Conservation (phyloP, 176 grass and related monocot species). For the Cenchrus fungigraminus region DNA sequence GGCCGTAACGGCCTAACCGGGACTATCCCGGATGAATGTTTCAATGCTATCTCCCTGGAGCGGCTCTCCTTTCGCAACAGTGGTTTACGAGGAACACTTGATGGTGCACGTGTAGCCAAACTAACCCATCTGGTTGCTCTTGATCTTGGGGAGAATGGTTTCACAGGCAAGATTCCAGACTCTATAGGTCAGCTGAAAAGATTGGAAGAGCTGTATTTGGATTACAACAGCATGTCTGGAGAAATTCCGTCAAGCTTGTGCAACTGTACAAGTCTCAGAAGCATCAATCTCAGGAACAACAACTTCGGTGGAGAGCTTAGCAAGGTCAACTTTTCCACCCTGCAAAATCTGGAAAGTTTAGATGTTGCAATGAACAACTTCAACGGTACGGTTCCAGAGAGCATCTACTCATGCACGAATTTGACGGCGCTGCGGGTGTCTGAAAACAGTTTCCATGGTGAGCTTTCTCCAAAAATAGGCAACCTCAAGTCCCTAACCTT, state of each 20-base stretch:
- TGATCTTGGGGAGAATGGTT: constrained; percentile 1
- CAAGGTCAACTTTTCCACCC: background rate
- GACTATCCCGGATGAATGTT: constrained; percentile 21
- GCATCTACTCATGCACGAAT: constrained; percentile 18
- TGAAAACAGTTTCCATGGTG: accelerated
- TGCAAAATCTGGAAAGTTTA: background rate
- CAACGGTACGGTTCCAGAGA: background rate
- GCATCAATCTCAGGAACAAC: constrained; percentile 23
- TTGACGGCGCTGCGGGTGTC: constrained; percentile 6
- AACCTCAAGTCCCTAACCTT: background rate
- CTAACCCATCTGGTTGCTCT: background rate
- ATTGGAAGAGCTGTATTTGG: constrained; percentile 6
- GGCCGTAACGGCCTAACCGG: constrained; percentile 27
- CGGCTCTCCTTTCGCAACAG: constrained; percentile 19
- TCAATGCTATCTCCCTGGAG: constrained; percentile 25
- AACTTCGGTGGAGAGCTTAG: background rate
- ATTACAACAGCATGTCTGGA: background rate
- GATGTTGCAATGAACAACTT: no score
- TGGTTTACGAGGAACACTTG: background rate
- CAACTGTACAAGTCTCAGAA: constrained; percentile 26
- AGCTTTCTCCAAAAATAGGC: background rate
- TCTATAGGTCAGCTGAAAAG: constrained; percentile 25
- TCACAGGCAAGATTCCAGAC: background rate
- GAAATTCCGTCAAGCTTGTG: constrained; percentile 14
- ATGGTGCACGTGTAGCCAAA: background rate